Evolutionary conservation across 306 rosid genomes (phyloP).

Genomic region (Hippophae rhamnoides): DNA sequence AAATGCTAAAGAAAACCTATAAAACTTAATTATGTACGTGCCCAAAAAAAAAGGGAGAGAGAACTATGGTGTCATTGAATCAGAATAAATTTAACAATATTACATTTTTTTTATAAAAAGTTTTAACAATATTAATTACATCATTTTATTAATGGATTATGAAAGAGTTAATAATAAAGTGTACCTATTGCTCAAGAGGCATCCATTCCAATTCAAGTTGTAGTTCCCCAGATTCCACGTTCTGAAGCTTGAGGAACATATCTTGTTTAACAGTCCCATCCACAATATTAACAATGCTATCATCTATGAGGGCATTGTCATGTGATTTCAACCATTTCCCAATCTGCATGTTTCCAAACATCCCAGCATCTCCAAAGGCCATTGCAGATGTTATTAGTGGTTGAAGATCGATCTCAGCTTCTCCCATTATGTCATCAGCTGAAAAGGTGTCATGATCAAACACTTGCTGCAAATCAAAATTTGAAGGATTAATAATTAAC

Average conservation of each 20-base stretch:
- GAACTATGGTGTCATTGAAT: too few species aligned
- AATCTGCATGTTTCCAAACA: slow-evolving; percentile 90
- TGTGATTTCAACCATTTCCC: slow-evolving; percentile 94
- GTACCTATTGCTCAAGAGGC: slow-evolving; percentile 77
- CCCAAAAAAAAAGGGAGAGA: too few species aligned
- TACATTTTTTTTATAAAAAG: too few species aligned
- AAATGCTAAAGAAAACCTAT: too few species aligned
- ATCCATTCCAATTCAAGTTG: slow-evolving; percentile 86
- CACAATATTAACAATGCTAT: slow-evolving; percentile 64
- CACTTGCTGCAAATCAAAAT: slow-evolving; percentile 54
- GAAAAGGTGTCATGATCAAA: slow-evolving; percentile 85
- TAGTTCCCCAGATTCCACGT: slow-evolving; percentile 86
- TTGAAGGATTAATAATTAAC: slow-evolving; percentile 6
- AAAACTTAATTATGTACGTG: too few species aligned
- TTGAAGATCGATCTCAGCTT: slow-evolving; percentile 92
- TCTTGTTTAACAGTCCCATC: slow-evolving; percentile 73
- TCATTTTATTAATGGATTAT: too few species aligned
- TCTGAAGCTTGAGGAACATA: slow-evolving; percentile 71
- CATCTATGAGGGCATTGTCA: slow-evolving; percentile 70
- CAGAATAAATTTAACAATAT: too few species aligned
- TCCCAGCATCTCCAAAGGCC: slow-evolving; percentile 89
- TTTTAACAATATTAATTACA: too few species aligned
- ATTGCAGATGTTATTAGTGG: slow-evolving; percentile 87
- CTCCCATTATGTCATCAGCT: slow-evolving; percentile 98
- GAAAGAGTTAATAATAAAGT: too few species aligned